Evolutionary conservation across 2,329 filamentous ascomycete species (phyloP).

Genomic region (Neospermospora avenae): DNA sequence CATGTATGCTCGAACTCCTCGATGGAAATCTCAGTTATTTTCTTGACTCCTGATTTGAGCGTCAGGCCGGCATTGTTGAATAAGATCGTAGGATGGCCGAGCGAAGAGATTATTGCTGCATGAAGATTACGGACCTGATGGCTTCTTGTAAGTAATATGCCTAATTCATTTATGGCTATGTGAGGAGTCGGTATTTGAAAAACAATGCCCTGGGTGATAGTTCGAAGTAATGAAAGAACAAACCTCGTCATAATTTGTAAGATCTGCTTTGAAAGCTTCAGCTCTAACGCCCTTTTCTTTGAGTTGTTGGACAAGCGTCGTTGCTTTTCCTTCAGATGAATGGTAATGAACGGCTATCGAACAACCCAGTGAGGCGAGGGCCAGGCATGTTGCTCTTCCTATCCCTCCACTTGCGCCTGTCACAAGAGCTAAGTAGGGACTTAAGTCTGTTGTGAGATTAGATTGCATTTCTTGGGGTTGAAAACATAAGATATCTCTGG

Average conservation of each 20-base stretch:
- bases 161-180: background rate
- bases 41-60: slow-evolving; percentile 15
- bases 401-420: slow-evolving; percentile 45
- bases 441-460: slow-evolving; percentile 18
- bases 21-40: slow-evolving; percentile 24
- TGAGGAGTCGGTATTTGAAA: background rate
- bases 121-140: slow-evolving; percentile 17
- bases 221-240: slow-evolving; percentile 7
- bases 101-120: background rate
- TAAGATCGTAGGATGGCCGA: slow-evolving; percentile 24
- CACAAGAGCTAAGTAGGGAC: slow-evolving; percentile 34
- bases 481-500: background rate
- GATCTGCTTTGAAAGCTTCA: slow-evolving; percentile 37
- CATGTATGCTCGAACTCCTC: slow-evolving; percentile 29
- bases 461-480: slow-evolving; percentile 1
- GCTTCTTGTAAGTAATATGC: background rate
- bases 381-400: slow-evolving; percentile 40
- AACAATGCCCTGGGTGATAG: background rate
- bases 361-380: slow-evolving; percentile 40
- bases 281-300: slow-evolving; percentile 33
- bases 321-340: slow-evolving; percentile 29
- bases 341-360: slow-evolving; percentile 44
- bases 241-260: slow-evolving; percentile 36
- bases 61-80: slow-evolving; percentile 28
- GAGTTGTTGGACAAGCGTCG: slow-evolving; percentile 30